A percentile compares a stretch with the other conserved stretches of the same genome.
These are phyloP conservation scores for Plantago lanceolata DNA, from an alignment of 305 asterid species.

Conservation along the genomic window DNA sequence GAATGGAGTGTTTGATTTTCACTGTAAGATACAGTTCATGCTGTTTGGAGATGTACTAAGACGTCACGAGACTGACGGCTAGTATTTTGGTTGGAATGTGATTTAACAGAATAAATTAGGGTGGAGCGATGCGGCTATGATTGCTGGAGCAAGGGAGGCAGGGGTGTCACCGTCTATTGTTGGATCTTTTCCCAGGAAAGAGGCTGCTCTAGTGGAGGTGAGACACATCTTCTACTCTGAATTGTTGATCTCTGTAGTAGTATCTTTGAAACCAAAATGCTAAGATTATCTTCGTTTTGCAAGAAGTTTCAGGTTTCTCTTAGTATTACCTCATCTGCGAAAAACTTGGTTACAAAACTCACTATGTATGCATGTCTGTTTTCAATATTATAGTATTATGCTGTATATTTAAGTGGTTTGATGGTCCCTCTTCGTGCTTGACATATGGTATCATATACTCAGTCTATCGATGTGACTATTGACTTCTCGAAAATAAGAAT, in stretches of 20 bases:
- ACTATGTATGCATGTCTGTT: no score
- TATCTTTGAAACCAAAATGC: not conserved
- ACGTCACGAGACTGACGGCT: constrained; percentile 17
- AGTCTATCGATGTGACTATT: no score
- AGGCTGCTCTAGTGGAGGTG: constrained; percentile 87
- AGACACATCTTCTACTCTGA: not conserved
- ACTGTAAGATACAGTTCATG: constrained; percentile 5
- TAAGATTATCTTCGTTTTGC: not conserved
- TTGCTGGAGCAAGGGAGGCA: constrained; percentile 79
- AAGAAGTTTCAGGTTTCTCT: no score
- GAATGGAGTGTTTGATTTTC: not conserved
- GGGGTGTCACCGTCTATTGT: constrained; percentile 78
- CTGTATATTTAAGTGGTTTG: no score
- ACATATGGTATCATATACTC: no score
- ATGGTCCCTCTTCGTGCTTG: no score
- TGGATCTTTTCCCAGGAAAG: constrained; percentile 75
- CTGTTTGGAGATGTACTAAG: not conserved
- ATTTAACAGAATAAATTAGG: constrained; percentile 61
- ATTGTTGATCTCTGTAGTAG: not conserved
- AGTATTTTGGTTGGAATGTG: constrained; percentile 19
- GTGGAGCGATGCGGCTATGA: constrained; percentile 80
- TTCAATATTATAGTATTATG: not conserved
- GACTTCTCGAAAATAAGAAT: no score
- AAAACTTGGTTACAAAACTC: no score
- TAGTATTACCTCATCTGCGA: no score